Evolutionary conservation across 2,329 filamentous ascomycete genomes (phyloP).

Genomic region (Penicillium corylophilum): DNA sequence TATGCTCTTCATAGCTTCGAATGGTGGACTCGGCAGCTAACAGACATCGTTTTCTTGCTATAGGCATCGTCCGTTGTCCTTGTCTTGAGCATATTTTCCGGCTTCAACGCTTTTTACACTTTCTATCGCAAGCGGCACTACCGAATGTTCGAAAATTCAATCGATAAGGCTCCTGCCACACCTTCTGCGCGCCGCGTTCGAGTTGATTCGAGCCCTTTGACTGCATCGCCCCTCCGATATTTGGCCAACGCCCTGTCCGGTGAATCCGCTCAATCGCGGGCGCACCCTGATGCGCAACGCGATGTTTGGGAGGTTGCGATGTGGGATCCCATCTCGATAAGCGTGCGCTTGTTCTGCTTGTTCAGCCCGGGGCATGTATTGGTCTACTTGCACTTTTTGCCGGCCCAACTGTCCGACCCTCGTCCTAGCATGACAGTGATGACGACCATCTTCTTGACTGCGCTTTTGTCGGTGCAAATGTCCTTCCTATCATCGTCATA

Average conservation of each 20-base stretch:
- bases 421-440: slow-evolving; percentile 83
- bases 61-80: slow-evolving; percentile 72
- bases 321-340: slow-evolving; percentile 89
- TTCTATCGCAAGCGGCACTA: slow-evolving; percentile 81
- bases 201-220: slow-evolving; percentile 77
- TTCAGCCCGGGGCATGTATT: slow-evolving; percentile 95
- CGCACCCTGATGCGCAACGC: slow-evolving; percentile 69
- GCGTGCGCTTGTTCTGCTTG: slow-evolving; percentile 76
- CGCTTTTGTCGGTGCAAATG: slow-evolving; percentile 74
- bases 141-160: slow-evolving; percentile 81
- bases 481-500: slow-evolving; percentile 71
- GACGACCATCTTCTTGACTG: slow-evolving; percentile 74
- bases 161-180: slow-evolving; percentile 73
- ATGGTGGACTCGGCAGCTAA: neutral
- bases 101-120: slow-evolving; percentile 75
- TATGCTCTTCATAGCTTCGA: neutral
- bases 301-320: slow-evolving; percentile 95
- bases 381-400: slow-evolving; percentile 84
- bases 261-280: slow-evolving; percentile 74
- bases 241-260: slow-evolving; percentile 66
- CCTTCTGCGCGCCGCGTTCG: slow-evolving; percentile 85
- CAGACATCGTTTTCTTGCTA: neutral
- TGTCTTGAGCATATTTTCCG: slow-evolving; percentile 64
- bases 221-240: slow-evolving; percentile 75
- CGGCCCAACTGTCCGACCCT: slow-evolving; percentile 70